Conservation (phyloP, 257 asterid species). For the Nicotiana undulata region DNA sequence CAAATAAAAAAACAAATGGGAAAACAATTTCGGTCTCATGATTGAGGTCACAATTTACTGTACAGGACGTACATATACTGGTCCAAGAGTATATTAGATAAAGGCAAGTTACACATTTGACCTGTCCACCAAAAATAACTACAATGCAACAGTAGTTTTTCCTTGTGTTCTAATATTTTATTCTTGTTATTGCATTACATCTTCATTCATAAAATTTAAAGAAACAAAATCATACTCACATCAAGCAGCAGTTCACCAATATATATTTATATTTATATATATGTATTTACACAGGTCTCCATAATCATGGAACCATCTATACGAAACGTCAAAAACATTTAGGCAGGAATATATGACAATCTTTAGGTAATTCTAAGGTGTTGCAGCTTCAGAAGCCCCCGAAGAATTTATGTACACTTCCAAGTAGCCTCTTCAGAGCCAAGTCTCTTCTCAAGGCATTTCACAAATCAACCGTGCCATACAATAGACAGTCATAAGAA, state of each 20-base stretch:
- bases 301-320: slow-evolving; percentile 3
- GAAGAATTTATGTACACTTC: not conserved
- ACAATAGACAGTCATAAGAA: not conserved
- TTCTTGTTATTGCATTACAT: not conserved
- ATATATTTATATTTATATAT: not conserved
- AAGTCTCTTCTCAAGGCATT: not conserved
- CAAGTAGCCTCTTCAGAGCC: no score
- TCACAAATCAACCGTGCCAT: not conserved
- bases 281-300: not conserved
- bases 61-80: no score
- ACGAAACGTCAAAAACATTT: not conserved
- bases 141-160: not conserved
- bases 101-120: no score
- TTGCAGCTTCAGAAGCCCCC: not conserved
- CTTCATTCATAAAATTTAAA: not conserved
- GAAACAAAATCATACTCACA: not conserved
- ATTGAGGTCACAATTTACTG: not conserved
- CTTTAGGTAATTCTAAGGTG: not conserved
- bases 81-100: not conserved
- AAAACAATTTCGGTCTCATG: not conserved
- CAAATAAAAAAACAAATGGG: no score
- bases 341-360: not conserved
- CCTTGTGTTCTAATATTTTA: not conserved
- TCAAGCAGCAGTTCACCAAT: not conserved
- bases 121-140: no score